Conservation (phyloP, 306 rosid species). For the Cicer cuneatum region DNA sequence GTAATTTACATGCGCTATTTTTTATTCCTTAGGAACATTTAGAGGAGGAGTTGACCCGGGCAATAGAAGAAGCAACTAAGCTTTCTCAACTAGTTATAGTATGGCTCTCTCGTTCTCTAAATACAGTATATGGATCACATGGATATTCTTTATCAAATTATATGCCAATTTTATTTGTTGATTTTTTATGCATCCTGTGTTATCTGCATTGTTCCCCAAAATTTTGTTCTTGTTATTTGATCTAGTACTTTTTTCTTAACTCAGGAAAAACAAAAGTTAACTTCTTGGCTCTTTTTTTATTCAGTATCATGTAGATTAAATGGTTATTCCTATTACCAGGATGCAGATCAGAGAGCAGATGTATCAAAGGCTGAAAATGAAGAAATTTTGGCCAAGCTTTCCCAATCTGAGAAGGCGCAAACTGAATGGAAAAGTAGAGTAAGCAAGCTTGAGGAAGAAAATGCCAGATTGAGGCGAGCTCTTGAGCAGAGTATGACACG, state of each 20-base stretch:
- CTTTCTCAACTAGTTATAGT: constrained; percentile 72
- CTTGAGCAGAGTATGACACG: constrained; percentile 89
- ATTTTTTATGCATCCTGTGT: constrained; percentile 1
- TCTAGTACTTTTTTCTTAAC: constrained; percentile 7
- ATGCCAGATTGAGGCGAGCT: constrained; percentile 78
- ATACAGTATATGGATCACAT: not conserved
- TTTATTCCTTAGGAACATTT: constrained; percentile 70
- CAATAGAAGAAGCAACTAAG: constrained; percentile 71
- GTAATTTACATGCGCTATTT: constrained; percentile 27
- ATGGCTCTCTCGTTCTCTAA: constrained; percentile 40
- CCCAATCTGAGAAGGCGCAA: constrained; percentile 69
- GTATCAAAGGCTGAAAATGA: constrained; percentile 62
- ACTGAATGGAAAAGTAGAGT: constrained; percentile 82
- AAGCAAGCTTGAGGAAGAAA: constrained; percentile 89
- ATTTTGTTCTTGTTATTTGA: not conserved
- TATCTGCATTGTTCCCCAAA: not conserved
- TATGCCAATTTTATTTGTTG: no score
- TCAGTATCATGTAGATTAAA: constrained; percentile 27
- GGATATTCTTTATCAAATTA: not conserved
- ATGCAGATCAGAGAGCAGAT: constrained; percentile 68
- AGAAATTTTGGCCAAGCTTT: constrained; percentile 65
- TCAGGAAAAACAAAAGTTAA: not conserved
- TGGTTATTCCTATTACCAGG: constrained; percentile 53
- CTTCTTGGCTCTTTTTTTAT: constrained; percentile 20
- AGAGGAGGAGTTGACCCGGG: constrained; percentile 74